phyloP scores from a whole-genome alignment of 108 stramenopile species.

The Cylindrotheca fusiformis region DNA sequence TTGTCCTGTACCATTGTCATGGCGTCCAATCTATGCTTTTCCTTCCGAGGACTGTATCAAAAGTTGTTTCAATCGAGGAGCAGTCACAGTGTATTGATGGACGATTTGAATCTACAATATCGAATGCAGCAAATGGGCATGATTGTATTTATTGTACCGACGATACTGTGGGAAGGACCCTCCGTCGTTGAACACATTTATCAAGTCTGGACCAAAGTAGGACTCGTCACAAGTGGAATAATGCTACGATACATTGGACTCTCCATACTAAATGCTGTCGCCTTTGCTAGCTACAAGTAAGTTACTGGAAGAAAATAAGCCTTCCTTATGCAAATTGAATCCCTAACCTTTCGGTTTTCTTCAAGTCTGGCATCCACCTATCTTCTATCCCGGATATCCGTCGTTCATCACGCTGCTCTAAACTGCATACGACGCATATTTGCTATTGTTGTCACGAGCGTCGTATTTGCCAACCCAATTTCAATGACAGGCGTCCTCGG shows the following conservation, averaged over 20 bases:
- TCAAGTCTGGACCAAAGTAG: slow-evolving; percentile 7
- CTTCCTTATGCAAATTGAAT: background rate
- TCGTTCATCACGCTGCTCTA: slow-evolving; percentile 81
- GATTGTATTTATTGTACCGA: slow-evolving; percentile 4
- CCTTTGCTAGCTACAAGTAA: slow-evolving; percentile 77
- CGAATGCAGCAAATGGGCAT: slow-evolving; percentile 82
- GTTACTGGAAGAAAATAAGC: slow-evolving; percentile 5
- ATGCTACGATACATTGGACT: slow-evolving; percentile 26
- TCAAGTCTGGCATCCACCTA: slow-evolving; percentile 31
- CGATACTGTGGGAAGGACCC: background rate
- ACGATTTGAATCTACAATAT: slow-evolving; percentile 54
- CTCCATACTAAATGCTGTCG: slow-evolving; percentile 63
- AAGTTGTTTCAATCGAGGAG: slow-evolving; percentile 55
- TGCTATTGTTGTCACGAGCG: slow-evolving; percentile 72
- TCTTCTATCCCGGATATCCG: slow-evolving; percentile 66
- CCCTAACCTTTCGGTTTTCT: background rate
- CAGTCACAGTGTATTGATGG: background rate
- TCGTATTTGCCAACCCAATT: slow-evolving; percentile 64
- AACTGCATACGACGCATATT: slow-evolving; percentile 82
- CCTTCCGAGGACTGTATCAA: slow-evolving; percentile 82
- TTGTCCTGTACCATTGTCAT: slow-evolving; percentile 54
- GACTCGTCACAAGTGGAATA: background rate
- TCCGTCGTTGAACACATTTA: slow-evolving; percentile 18
- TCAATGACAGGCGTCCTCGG: slow-evolving; percentile 44
- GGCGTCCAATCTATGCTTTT: slow-evolving; percentile 78